Base-by-base conservation (phyloP, 805 yeast species). In the Tanozyma kutaoensis region DNA sequence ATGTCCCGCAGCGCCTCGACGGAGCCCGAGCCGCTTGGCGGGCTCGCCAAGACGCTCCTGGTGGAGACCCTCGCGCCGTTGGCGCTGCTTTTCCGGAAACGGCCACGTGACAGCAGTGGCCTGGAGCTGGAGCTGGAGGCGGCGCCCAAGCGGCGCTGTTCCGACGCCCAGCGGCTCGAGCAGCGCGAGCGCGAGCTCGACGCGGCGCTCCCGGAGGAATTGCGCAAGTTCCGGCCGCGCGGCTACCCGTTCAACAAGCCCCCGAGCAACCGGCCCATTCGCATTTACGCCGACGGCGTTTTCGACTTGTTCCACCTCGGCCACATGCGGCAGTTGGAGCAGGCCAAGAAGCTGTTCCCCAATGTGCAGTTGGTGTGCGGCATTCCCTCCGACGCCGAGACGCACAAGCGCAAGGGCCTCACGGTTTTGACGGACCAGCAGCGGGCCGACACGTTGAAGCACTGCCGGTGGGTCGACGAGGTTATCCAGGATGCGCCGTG, bases 201-300 rank as follows among this genome's bases (percentile, higher is more conserved):
- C 42, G 72, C 51, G 3, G 66, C 58, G 34, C 52, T 81, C 22
- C 91, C 85, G 2, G 77, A 63, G 27, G 72, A 79, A 35, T 69
- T 69, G 43, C 62, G 86, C 32, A 78, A 72, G 52, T 82, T 62
- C 55, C 67, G 95, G 41, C 95, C 95, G 14, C 52, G 54, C 18
- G 95, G 95, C 2, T 84, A 55, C 55, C 61, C 59, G 38, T 69
- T 91, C 51, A 84, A 82, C 39, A 40, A 75, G 15, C 98, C 98
- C 3, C 93, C 95, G 2, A 58, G 48, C 4, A 91, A 78, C 44
- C 66, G 95, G 32, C 86, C 95, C 1, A 72, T 91, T 16, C 67
- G 98, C 33, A 72, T 91, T n/a, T 91, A 91, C 49, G 98, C 98
- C 5, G 98, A 91, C 54, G 98, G 98, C 28, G 95, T 91, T 12